phyloP scores from a whole-genome alignment of 768 basidiomycete species.

The Galerina sulciceps region DNA sequence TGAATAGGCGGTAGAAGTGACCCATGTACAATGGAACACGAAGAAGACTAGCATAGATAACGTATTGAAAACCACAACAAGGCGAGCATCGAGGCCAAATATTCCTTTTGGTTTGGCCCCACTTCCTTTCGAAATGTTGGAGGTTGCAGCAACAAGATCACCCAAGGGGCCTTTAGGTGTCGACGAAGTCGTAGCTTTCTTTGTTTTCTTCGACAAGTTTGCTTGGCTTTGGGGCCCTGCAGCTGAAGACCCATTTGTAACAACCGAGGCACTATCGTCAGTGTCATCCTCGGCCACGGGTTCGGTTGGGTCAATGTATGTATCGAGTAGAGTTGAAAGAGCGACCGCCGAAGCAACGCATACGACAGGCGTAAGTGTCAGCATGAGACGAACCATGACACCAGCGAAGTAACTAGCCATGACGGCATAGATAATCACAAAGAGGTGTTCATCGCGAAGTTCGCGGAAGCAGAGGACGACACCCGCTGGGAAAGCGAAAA shows the following conservation, averaged over 20 bases:
- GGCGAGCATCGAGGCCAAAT: constrained; percentile 84
- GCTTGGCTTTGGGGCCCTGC: constrained; percentile 33
- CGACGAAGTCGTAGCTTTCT: constrained; percentile 48
- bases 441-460: constrained; percentile 94
- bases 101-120: constrained; percentile 60
- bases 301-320: constrained; percentile 84
- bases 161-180: constrained; percentile 35
- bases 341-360: constrained; percentile 94
- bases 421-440: constrained; percentile 97
- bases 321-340: constrained; percentile 84
- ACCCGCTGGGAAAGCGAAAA: constrained; percentile 97
- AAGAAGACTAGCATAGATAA: constrained; percentile 85
- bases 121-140: constrained; percentile 35
- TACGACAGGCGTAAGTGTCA: constrained; percentile 95
- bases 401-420: constrained; percentile 98
- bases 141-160: constrained; percentile 45
- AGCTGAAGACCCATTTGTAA: constrained; percentile 27
- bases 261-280: constrained; percentile 22
- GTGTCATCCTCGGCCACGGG: constrained; percentile 49
- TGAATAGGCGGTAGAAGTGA: constrained; percentile 92
- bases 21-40: constrained; percentile 96
- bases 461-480: constrained; percentile 93
- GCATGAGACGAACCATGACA: constrained; percentile 99
- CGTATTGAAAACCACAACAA: constrained; percentile 75
- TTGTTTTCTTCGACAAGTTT: constrained; percentile 57